Evolutionary conservation across 2,329 filamentous ascomycete species (phyloP).

Genomic region (Aspergillus ustus): DNA sequence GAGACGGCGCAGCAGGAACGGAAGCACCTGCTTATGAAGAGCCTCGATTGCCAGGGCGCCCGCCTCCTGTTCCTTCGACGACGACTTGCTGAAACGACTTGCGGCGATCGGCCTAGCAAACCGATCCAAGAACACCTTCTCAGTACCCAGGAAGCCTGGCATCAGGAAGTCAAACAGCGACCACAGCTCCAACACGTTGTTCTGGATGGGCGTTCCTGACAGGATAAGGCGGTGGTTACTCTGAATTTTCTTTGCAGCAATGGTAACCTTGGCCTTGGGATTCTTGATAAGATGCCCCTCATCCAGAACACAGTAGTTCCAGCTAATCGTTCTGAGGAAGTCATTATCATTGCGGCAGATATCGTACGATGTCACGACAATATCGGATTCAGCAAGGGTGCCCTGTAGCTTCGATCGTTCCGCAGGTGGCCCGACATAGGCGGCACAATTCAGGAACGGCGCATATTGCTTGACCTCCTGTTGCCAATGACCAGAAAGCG

Average conservation of each 20-base stretch:
- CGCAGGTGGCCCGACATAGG: slow-evolving; percentile 86
- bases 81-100: slow-evolving; percentile 94
- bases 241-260: slow-evolving; percentile 84
- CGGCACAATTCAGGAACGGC: slow-evolving; percentile 85
- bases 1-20: slow-evolving; percentile 91
- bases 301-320: slow-evolving; percentile 97
- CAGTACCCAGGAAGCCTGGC: slow-evolving; percentile 94
- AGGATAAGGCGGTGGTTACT: slow-evolving; percentile 96
- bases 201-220: slow-evolving; percentile 96
- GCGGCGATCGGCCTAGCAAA: slow-evolving; percentile 95
- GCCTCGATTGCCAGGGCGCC: slow-evolving; percentile 96
- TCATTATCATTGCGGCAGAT: slow-evolving; percentile 97
- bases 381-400: slow-evolving; percentile 76
- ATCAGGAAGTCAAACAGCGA: slow-evolving; percentile 98
- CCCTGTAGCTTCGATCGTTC: slow-evolving; percentile 75
- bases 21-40: slow-evolving; percentile 96
- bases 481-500: slow-evolving; percentile 96
- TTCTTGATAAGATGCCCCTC: slow-evolving; percentile 99
- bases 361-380: slow-evolving; percentile 97
- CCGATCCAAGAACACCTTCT: slow-evolving; percentile 95
- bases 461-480: slow-evolving; percentile 96
- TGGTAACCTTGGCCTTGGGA: slow-evolving; percentile 91
- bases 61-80: slow-evolving; percentile 96
- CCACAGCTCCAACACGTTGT: slow-evolving; percentile 96
- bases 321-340: slow-evolving; percentile 77